These are phyloP conservation scores for Penicillium italicum DNA, from an alignment of 2,329 filamentous ascomycete species.

Conservation along the genomic window DNA sequence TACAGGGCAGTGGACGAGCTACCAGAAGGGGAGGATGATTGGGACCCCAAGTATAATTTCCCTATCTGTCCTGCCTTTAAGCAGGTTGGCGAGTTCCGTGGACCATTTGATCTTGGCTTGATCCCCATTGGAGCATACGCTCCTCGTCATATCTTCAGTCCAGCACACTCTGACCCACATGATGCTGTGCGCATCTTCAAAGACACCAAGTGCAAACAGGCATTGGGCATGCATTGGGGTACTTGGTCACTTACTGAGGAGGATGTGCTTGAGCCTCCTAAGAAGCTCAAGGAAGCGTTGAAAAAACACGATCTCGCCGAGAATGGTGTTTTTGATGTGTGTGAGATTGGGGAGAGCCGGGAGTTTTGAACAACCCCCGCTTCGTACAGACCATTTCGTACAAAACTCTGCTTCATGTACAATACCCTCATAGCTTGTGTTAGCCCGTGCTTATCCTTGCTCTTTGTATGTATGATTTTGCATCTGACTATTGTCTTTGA, in stretches of 20 bases:
- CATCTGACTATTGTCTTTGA: neutral
- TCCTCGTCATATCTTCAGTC: slow-evolving; percentile 62
- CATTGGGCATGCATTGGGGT: slow-evolving; percentile 90
- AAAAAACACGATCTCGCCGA: slow-evolving; percentile 63
- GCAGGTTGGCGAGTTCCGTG: slow-evolving; percentile 73
- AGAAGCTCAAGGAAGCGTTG: slow-evolving; percentile 67
- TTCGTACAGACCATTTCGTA: no score
- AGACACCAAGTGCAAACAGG: slow-evolving; percentile 72
- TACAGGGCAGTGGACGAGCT: slow-evolving; percentile 73
- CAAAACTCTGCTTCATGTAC: neutral
- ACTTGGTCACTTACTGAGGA: slow-evolving; percentile 82
- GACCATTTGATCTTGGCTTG: slow-evolving; percentile 84
- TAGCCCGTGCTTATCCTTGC: neutral
- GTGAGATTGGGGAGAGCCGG: slow-evolving; percentile 77
- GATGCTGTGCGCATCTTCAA: slow-evolving; percentile 86
- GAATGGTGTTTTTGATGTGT: slow-evolving; percentile 73
- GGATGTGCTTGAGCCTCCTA: slow-evolving; percentile 78
- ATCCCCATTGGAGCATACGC: slow-evolving; percentile 92
- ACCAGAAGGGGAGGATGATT: slow-evolving; percentile 65
- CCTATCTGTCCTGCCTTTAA: slow-evolving; percentile 80
- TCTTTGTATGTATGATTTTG: neutral
- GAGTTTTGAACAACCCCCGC: slow-evolving; percentile 56
- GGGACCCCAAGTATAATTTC: slow-evolving; percentile 61
- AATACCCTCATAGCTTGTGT: neutral
- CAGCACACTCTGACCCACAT: slow-evolving; percentile 80